Base-by-base conservation (phyloP, 2,329 filamentous ascomycete species). In the Helotiales sp. region DNA sequence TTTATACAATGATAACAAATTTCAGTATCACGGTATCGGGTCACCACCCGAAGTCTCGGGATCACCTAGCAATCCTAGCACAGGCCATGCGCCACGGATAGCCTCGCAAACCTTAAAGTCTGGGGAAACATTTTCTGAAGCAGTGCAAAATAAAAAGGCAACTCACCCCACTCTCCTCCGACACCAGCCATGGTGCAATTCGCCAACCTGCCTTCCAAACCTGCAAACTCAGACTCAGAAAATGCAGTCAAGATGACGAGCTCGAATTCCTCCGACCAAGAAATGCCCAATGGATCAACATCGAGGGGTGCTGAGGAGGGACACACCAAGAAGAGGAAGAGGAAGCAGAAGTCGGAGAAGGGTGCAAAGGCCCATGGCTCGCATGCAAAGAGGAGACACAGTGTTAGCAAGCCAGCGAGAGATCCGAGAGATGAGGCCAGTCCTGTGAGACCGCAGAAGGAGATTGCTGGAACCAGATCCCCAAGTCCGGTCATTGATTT, bases 401-500 rank as follows among this genome's bases (percentile, higher is more conserved):
- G 86, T 76, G 74, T 88, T 64, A 86, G 84, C 80, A 88, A 88
- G 71, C 85, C 87, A 3, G 86, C 86, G n/a, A 81, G 87, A 67
- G 87, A 89, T 74, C 85, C 86, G 17, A 81, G 85, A 66, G 87
- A 89, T 74, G 82, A 86, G 70, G 72, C 74, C 2, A 71, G 69
- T 50, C 71, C 75, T 40, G 65, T 62, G 24, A 69, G 71, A 26
- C 66, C 72, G 20, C 69, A 71, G 30, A 68, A 72, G 40, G 70
- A 69, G 66, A 60, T 66, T 64, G 49, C 17, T 69, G 71, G 73
- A 30, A 81, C 80, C 1, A 78, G 82, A 30, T 84, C 85, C 5
- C 84, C 84, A 6, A 86, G 82, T 66, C 87, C 86, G 15, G 80
- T 88, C 45, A 87, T 89, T 70, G 86, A 89, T 75, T 86, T 85